Base-by-base conservation (phyloP, 768 basidiomycete genomes). In the Agaricus sinodeliciosus region DNA sequence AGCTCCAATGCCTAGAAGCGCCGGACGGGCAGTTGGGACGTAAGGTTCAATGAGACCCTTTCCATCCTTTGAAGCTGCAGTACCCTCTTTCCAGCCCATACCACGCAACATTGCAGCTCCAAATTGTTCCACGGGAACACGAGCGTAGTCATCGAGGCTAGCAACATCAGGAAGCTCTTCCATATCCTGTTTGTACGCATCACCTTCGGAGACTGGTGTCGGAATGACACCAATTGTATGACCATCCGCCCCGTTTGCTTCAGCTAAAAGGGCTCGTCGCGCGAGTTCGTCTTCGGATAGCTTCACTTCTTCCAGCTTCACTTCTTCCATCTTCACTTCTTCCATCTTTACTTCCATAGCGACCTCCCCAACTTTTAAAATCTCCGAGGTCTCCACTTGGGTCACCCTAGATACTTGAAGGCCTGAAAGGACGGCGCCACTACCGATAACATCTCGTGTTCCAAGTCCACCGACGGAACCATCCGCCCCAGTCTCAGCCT, bases 1-100 rank as follows among this genome's bases (percentile, higher is more conserved):
- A 2, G 96, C 96, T 2, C 96, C 94, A 26, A 99, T 87, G 0
- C 95, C 96, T 9, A 98, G 70, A 11, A 98, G 68, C 0, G 93
- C 85, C 0, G 95, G 94, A 13, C 96, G 78, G 2, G 88, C 73
- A 50, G 77, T 71, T 0, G 96, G 96, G 0, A 94, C 69, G 64
- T 91, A 94, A 1, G 94, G 86, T 59, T 92, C 82, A 2, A 81
- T 75, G 13, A 82, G 64, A 2, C 82, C 87, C 55, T 80, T 76
- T 13, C 81, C 76, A 8, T 78, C 73, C 35, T 79, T 82, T 19
- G 83, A 76, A 2, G 89, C 90, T 3, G 85, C 82, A 3, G 78
- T 78, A 0, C 89, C 87, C 34, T 88, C 84, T 55, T 89, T 89
- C 93, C 93, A 97, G 2, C 94, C 94, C 96, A 98, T 98, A 0